Evolutionary conservation across 2,329 filamentous ascomycete genomes (phyloP).

Genomic region (Phialemoniopsis sp.): DNA sequence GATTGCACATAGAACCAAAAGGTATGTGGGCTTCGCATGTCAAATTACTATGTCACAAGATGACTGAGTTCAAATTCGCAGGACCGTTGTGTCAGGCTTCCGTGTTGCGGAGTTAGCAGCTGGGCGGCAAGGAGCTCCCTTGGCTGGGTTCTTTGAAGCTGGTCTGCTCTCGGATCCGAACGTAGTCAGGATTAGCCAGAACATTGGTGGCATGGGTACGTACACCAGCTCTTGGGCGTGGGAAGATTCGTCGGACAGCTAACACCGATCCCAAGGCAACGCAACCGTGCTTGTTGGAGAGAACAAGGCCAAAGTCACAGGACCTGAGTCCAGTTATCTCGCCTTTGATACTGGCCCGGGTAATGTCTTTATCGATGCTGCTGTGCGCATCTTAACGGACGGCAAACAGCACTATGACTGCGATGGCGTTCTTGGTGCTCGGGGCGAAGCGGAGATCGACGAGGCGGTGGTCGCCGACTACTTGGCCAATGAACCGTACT

Average conservation of each 20-base stretch:
- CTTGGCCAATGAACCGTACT: slow-evolving; percentile 32
- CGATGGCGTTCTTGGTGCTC: slow-evolving; percentile 34
- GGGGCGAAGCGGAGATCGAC: slow-evolving; percentile 28
- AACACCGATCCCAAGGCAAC: slow-evolving; percentile 17
- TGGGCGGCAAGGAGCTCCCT: slow-evolving; percentile 41
- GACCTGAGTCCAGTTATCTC: slow-evolving; percentile 10
- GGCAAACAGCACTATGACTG: background rate
- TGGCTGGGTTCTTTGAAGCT: slow-evolving; percentile 48
- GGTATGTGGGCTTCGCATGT: no score
- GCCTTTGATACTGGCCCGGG: slow-evolving; percentile 44
- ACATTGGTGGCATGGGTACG: slow-evolving; percentile 45
- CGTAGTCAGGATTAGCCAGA: slow-evolving; percentile 45
- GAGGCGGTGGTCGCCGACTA: slow-evolving; percentile 38
- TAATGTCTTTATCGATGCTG: slow-evolving; percentile 25
- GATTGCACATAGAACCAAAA: slow-evolving; percentile 25
- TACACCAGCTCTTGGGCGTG: no score
- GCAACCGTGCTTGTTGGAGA: slow-evolving; percentile 36
- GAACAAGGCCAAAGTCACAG: slow-evolving; percentile 12
- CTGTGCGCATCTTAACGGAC: slow-evolving; percentile 13
- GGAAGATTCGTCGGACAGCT: no score
- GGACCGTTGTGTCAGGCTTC: slow-evolving; percentile 43
- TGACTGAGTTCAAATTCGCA: slow-evolving; percentile 33
- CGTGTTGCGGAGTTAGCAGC: slow-evolving; percentile 43
- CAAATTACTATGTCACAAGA: background rate
- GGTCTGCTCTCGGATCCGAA: slow-evolving; percentile 44